Evolutionary conservation across 106 monocot genomes (phyloP).

Genomic region (Dendrobium officinale): DNA sequence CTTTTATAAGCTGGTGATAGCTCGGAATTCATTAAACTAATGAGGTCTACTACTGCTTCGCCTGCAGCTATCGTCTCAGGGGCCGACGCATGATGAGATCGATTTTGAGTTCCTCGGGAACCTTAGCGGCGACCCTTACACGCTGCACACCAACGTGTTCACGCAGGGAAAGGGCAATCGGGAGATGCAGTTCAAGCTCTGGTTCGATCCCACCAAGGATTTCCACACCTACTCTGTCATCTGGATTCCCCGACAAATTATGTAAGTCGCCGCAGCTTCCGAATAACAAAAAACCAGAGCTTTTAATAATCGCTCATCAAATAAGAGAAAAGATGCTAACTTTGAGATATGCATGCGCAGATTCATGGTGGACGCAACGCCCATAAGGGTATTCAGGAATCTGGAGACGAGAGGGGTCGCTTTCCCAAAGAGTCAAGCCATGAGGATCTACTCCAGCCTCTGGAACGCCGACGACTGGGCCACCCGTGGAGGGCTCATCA

Average conservation of each 20-base stretch:
- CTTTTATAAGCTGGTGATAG: not conserved
- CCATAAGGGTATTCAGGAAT: slow-evolving; percentile 17
- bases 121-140: slow-evolving; percentile 41
- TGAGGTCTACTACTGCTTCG: not conserved
- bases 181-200: slow-evolving; percentile 48
- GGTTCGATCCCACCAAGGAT: slow-evolving; percentile 54
- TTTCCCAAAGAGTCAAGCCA: slow-evolving; percentile 11
- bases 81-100: slow-evolving; percentile 31
- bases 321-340: not conserved
- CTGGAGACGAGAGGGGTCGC: not conserved
- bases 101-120: slow-evolving; percentile 70
- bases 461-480: slow-evolving; percentile 27
- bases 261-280: slow-evolving; percentile 8
- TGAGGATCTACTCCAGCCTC: slow-evolving; percentile 19
- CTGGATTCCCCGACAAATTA: slow-evolving; percentile 35
- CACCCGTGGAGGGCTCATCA: slow-evolving; percentile 16
- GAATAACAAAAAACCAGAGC: not conserved
- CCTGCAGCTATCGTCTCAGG: slow-evolving; percentile 14
- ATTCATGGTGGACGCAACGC: slow-evolving; percentile 14
- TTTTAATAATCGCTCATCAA: not conserved
- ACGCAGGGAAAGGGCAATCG: slow-evolving; percentile 45
- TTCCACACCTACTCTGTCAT: slow-evolving; percentile 58
- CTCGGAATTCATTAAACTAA: not conserved
- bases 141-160: slow-evolving; percentile 59
- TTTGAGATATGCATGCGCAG: slow-evolving; percentile 1